These are phyloP conservation scores for Hibiscus trionum DNA, from an alignment of 345 rosid genomes.

Conservation along the genomic window DNA sequence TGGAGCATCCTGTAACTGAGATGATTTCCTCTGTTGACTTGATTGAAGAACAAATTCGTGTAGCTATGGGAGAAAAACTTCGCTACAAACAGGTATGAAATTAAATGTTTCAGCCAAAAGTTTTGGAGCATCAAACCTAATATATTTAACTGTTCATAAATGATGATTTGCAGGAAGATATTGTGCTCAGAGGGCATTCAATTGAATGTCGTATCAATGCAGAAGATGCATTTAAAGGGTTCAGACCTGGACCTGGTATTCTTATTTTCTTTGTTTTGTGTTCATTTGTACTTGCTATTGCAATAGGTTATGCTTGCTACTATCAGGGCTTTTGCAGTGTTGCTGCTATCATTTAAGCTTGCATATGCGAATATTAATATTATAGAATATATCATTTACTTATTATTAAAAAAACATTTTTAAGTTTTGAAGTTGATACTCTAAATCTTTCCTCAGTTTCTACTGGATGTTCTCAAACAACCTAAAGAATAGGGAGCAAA, in stretches of 20 bases:
- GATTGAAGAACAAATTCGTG: constrained; percentile 97
- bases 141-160: background rate
- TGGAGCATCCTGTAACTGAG: constrained; percentile 99
- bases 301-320: background rate
- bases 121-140: background rate
- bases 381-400: background rate
- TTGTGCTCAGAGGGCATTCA: constrained; percentile 93
- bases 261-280: background rate
- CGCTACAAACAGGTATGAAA: constrained; percentile 64
- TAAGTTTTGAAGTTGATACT: background rate
- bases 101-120: background rate
- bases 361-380: background rate
- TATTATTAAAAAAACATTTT: background rate
- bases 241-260: constrained; percentile 97
- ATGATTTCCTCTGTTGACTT: constrained; percentile 95
- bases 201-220: constrained; percentile 99
- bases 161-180: constrained; percentile 58
- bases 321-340: background rate
- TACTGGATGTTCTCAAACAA: background rate
- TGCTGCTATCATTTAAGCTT: background rate
- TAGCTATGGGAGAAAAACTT: constrained; percentile 95
- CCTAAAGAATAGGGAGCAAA: background rate
- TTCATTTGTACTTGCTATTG: background rate
- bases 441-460: background rate
- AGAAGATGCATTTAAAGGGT: constrained; percentile 94